These are phyloP conservation scores for Candolleomyces eurysporus DNA, from an alignment of 768 basidiomycete species.

Conservation along the genomic window DNA sequence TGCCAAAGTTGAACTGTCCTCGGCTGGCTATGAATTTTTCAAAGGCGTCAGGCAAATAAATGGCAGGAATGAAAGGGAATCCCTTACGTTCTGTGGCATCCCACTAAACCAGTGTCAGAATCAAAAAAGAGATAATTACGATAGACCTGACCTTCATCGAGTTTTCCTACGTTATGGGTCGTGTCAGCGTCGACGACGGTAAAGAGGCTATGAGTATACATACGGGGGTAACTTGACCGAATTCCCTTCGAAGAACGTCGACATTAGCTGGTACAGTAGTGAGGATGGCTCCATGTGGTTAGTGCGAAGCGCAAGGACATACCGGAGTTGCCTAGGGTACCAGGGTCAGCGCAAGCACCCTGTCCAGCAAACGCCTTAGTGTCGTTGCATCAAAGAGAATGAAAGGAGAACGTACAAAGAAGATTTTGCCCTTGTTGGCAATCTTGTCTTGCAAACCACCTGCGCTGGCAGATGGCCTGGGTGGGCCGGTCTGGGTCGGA, in stretches of 20 bases:
- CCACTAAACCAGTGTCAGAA: slow-evolving; percentile 23
- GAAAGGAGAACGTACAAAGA: slow-evolving; percentile 22
- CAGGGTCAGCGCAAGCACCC: slow-evolving; percentile 26
- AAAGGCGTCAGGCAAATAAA: slow-evolving; percentile 14
- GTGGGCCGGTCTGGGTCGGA: neutral
- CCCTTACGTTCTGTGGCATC: slow-evolving; percentile 36
- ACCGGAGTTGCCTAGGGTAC: slow-evolving; percentile 31
- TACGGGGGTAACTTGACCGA: slow-evolving; percentile 40
- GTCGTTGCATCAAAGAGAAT: neutral
- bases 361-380: neutral
- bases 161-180: slow-evolving; percentile 27
- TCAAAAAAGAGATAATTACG: neutral
- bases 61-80: neutral
- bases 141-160: slow-evolving; percentile 36
- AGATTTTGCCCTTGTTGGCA: slow-evolving; percentile 30
- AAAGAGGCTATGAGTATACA: neutral
- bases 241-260: slow-evolving; percentile 32
- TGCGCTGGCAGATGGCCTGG: neutral
- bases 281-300: neutral
- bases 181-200: neutral
- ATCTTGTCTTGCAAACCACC: slow-evolving; percentile 26
- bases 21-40: slow-evolving; percentile 12
- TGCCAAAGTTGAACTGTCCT: slow-evolving; percentile 31
- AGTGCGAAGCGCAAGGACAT: neutral
- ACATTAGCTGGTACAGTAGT: slow-evolving; percentile 24